Evolutionary conservation across 352 stramenopile species (phyloP), one percentile per base, ranked within the genome.

Genomic region (Saprolegnia diclina): DNA sequence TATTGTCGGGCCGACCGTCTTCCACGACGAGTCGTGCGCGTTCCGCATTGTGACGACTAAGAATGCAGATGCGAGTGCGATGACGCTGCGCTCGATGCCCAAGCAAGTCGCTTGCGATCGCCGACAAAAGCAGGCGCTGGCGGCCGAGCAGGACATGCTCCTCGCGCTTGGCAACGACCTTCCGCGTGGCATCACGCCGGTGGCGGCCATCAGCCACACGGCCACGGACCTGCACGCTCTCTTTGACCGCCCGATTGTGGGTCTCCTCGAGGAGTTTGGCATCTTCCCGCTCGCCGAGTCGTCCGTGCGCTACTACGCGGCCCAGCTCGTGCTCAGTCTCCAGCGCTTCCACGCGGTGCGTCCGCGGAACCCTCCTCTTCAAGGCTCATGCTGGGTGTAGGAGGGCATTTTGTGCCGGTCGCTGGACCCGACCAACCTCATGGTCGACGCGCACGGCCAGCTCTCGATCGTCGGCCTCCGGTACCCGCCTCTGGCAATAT

Each of bases 281-380:
- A 72, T 85, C 24, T 79, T 81, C 35, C 81, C 91, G 57, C 65
- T 79, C 0, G 81, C 80, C 38, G 87, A 95, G 63, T 87, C 82
- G 18, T 91, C 91, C 38, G 83, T 93, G 19, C 83, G 82, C 11
- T 95, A 91, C 68, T 95, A 95, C 66, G 84, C 83, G n/a, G 83
- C 87, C 6, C 85, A 95, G 74, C 79, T 93, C 11, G 80, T 95
- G 38, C 74, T 93, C 69, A 78, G 82, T 9, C 76, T 95, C 14
- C 83, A 95, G 69, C 90, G 91, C 56, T 72, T 95, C 55, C 87
- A 95, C 66, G 79, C 76, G 76, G 83, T 89, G n/a, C 50, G n/a
- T 16, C 22, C 6, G 11, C 11, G 29, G 2, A 35, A 6, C 29
- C 5, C 2, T 35, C 5, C 5, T 5, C 2, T 35, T 2, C 29